phyloP scores from a whole-genome alignment of 2,329 filamentous ascomycete species.

The Fusarium coffeatum region DNA sequence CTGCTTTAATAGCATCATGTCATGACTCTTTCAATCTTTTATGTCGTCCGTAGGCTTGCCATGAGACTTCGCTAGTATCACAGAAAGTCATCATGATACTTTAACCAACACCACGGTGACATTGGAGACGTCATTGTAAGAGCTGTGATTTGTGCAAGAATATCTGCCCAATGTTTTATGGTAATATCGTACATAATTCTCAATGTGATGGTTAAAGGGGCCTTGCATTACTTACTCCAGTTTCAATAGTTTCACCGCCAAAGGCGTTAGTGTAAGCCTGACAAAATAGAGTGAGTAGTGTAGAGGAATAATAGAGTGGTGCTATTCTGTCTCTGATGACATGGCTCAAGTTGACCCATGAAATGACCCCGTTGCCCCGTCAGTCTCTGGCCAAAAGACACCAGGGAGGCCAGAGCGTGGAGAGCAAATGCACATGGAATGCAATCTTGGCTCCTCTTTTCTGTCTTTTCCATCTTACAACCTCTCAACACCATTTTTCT shows the following conservation, averaged over 20 bases:
- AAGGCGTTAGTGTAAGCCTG: constrained; percentile 15
- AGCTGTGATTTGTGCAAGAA: constrained; percentile 27
- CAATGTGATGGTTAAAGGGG: constrained; percentile 26
- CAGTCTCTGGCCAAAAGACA: constrained; percentile 47
- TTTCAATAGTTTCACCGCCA: constrained; percentile 41
- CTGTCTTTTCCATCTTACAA: constrained; percentile 41
- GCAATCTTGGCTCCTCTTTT: constrained; percentile 39
- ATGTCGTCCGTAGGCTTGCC: background rate
- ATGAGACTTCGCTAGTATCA: background rate
- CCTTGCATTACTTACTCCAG: constrained; percentile 37
- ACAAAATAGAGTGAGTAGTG: constrained; percentile 11
- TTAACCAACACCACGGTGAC: background rate
- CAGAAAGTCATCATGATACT: background rate
- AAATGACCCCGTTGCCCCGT: constrained; percentile 46
- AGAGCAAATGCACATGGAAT: constrained; percentile 41
- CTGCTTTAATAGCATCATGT: background rate
- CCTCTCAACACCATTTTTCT: constrained; percentile 40
- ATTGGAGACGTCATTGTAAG: background rate
- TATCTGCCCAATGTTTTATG: background rate
- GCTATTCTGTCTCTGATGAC: constrained; percentile 9
- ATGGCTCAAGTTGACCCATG: constrained; percentile 31
- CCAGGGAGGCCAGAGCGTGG: constrained; percentile 43
- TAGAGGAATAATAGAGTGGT: fast-evolving
- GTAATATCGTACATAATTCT: constrained; percentile 1
- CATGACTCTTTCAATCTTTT: background rate